A percentile compares a stretch with the other conserved stretches of the same genome.
These are phyloP conservation scores for Carex pumila DNA, from an alignment of 176 grass and related monocot genomes.

Conservation along the genomic window DNA sequence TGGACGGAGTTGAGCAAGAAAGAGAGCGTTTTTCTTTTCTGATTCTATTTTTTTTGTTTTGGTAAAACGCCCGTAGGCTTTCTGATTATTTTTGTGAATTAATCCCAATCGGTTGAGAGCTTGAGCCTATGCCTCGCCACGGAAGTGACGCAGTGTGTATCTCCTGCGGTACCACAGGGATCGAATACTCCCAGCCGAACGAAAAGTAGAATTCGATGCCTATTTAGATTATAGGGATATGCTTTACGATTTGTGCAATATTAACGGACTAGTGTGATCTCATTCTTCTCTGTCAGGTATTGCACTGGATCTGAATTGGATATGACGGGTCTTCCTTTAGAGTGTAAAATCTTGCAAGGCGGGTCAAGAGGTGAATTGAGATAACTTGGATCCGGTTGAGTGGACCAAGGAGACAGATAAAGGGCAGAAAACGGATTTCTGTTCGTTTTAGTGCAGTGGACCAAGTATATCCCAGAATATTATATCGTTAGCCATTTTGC, in stretches of 20 bases:
- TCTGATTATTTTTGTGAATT: neutral
- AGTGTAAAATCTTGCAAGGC: neutral
- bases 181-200: no score
- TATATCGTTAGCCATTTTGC: neutral
- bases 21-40: neutral
- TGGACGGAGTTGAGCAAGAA: constrained; percentile 1
- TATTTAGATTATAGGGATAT: no score
- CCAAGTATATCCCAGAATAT: neutral
- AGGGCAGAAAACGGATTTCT: neutral
- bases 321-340: no score
- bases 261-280: no score
- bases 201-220: no score
- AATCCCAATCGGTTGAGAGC: neutral
- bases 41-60: neutral
- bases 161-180: no score
- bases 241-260: no score
- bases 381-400: neutral
- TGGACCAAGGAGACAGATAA: neutral
- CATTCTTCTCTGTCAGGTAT: no score
- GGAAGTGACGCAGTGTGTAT: neutral
- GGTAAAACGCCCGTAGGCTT: no score
- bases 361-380: neutral
- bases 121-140: neutral
- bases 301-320: no score
- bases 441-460: neutral